Conservation (phyloP, 78 protist species). For the slime mould (Dictyostelium discoideum) region DNA sequence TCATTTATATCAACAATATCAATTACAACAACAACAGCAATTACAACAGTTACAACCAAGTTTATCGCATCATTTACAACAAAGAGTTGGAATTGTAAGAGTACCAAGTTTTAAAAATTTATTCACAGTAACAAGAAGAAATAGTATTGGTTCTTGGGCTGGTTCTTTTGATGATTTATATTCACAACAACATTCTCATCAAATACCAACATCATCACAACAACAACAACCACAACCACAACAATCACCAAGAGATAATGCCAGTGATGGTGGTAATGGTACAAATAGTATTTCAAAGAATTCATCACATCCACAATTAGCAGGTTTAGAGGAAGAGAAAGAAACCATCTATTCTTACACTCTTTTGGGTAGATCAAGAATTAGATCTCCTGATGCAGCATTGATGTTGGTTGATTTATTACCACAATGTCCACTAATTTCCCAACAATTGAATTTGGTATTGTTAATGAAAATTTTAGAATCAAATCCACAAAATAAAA, state of each 20-base stretch:
- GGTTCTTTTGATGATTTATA: constrained; percentile 73
- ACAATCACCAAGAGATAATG: constrained; percentile 20
- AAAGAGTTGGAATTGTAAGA: constrained; percentile 43
- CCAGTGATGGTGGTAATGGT: not conserved
- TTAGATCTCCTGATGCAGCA: constrained; percentile 74
- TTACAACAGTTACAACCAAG: not conserved
- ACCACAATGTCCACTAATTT: constrained; percentile 33
- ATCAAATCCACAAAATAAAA: constrained; percentile 74
- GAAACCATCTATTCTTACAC: constrained; percentile 70
- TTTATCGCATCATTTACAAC: not conserved
- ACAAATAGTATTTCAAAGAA: not conserved
- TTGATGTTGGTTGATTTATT: constrained; percentile 64
- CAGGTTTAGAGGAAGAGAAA: constrained; percentile 50
- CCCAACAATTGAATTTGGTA: constrained; percentile 54
- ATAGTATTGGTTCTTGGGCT: constrained; percentile 80
- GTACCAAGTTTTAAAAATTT: constrained; percentile 67
- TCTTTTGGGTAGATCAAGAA: constrained; percentile 30
- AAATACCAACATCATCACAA: too few relatives aligned
- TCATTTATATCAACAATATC: constrained; percentile 15
- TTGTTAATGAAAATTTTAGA: constrained; percentile 65
- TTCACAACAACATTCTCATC: not conserved
- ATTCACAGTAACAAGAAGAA: constrained; percentile 57
- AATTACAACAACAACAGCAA: constrained; percentile 12
- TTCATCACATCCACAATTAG: constrained; percentile 13
- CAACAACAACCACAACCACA: constrained; percentile 1